Conservation (phyloP, 192 early-diverging fungal species). For the Haplosporangium gracile region DNA sequence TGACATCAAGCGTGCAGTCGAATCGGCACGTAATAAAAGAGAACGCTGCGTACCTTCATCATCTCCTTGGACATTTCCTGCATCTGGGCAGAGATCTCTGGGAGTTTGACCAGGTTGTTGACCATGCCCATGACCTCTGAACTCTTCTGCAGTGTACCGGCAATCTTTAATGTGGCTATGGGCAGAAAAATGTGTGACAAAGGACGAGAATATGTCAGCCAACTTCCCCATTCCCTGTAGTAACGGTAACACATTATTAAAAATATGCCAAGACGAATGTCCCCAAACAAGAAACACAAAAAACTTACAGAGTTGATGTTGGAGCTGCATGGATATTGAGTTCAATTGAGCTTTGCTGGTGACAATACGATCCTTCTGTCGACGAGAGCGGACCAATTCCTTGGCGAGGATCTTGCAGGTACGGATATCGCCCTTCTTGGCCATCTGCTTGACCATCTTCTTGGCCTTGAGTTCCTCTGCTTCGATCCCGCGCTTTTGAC, state of each 20-base stretch:
- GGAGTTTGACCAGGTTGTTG: constrained; percentile 88
- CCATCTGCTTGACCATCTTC: constrained; percentile 82
- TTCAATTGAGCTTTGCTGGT: constrained; percentile 95
- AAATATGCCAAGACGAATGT: background rate
- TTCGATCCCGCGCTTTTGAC: constrained; percentile 83
- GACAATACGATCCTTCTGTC: constrained; percentile 84
- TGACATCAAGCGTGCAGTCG: too few relatives aligned
- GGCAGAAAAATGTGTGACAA: background rate
- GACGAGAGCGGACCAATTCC: constrained; percentile 84
- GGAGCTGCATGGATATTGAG: constrained; percentile 90
- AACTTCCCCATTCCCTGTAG: background rate
- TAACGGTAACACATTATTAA: background rate
- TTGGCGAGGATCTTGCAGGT: constrained; percentile 83
- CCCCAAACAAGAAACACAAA: background rate
- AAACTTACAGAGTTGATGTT: constrained; percentile 84
- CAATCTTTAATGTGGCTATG: constrained; percentile 85
- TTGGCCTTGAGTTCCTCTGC: constrained; percentile 90
- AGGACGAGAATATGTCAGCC: background rate
- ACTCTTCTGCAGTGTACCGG: constrained; percentile 81
- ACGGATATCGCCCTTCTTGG: constrained; percentile 86
- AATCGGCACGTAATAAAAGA: background rate
- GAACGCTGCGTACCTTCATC: constrained; percentile 80
- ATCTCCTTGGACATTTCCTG: constrained; percentile 96
- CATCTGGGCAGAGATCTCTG: constrained; percentile 80
- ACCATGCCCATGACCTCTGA: constrained; percentile 93